A percentile compares a stretch with the other conserved stretches of the same genome.
Evolutionary conservation across 345 rosid genomes (phyloP).

Genomic region (Acer saccharum): DNA sequence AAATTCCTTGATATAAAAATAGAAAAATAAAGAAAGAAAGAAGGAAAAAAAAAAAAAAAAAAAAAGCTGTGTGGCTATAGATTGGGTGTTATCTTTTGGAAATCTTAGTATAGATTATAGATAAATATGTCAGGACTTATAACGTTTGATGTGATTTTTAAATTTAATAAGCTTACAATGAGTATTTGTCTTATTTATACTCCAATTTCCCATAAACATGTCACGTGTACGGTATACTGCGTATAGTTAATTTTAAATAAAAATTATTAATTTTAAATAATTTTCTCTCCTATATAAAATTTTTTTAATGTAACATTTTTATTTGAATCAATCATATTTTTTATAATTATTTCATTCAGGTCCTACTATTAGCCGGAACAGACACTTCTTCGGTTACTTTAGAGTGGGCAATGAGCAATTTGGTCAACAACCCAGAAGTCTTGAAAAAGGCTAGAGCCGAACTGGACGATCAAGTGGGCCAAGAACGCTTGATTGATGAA

Average conservation of each 20-base stretch:
- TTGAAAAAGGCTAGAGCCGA: conserved; percentile 40
- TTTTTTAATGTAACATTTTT: background rate
- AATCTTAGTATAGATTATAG: no score
- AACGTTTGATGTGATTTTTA: no score
- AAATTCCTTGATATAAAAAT: background rate
- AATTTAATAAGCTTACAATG: no score
- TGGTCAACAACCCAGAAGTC: conserved; percentile 35
- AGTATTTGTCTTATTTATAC: no score
- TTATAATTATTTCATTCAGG: conserved; percentile 14
- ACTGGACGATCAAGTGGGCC: conserved; percentile 36
- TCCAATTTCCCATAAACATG: no score
- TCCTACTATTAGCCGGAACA: conserved; percentile 49
- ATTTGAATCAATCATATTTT: background rate
- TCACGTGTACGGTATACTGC: no score
- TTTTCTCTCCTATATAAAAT: no score
- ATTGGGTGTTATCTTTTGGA: background rate
- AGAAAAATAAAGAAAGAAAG: no score
- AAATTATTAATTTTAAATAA: no score
- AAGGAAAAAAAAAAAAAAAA: no score
- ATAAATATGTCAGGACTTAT: no score
- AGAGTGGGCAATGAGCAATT: conserved; percentile 59
- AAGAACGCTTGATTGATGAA: conserved; percentile 44
- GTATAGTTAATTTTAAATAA: no score
- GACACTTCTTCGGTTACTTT: conserved; percentile 51
- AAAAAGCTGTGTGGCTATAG: background rate